Evolutionary conservation across 2,329 filamentous ascomycete genomes (phyloP).

Genomic region (Rhinocladiella mackenziei): DNA sequence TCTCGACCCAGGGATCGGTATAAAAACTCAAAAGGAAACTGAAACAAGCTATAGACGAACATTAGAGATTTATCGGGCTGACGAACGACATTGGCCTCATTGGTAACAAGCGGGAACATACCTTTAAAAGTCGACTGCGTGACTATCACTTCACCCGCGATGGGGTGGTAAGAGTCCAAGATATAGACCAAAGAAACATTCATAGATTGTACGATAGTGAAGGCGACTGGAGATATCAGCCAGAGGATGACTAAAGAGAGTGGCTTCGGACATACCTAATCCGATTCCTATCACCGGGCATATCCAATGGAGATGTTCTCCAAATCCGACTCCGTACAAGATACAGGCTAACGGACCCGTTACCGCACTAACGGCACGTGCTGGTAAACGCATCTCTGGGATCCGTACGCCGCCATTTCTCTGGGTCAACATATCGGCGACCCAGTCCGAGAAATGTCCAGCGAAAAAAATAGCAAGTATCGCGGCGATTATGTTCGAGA

Average conservation of each 20-base stretch:
- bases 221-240: conserved; percentile 1
- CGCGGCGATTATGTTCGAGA: conserved; percentile 52
- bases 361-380: not conserved
- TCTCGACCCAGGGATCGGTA: no score
- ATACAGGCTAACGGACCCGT: not conserved
- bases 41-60: no score
- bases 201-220: conserved; percentile 5
- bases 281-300: conserved; percentile 1
- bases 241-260: not conserved
- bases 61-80: no score
- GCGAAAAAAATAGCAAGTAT: conserved; percentile 49
- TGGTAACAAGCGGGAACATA: conserved; percentile 1
- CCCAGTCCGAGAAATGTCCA: conserved; percentile 49
- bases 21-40: no score
- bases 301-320: conserved; percentile 1
- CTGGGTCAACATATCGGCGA: conserved; percentile 44
- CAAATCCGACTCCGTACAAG: conserved; percentile 1
- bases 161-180: conserved; percentile 4
- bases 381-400: conserved; percentile 50
- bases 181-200: conserved; percentile 6
- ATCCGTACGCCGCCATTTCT: conserved; percentile 41
- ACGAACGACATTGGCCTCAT: not conserved
- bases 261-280: conserved; percentile 2
- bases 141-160: conserved; percentile 4
- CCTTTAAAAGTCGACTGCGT: conserved; percentile 6